A percentile compares a stretch with the other conserved stretches of the same genome.
These are phyloP conservation scores for Pestalotiopsis sp. DNA, from an alignment of 2,329 filamentous ascomycete genomes.

Conservation along the genomic window DNA sequence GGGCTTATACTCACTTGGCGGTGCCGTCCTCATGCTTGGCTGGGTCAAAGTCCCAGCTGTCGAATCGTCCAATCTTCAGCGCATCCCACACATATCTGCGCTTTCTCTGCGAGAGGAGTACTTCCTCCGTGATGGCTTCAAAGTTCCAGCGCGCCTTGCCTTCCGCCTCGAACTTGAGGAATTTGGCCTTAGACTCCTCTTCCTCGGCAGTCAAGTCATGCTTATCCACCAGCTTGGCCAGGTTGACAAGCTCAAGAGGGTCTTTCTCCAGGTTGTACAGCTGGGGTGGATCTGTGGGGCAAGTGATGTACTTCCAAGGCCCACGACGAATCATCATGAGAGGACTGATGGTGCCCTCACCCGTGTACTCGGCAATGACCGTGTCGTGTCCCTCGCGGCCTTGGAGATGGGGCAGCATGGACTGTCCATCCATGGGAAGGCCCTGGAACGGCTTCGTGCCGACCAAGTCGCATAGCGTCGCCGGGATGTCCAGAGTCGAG, in stretches of 20 bases:
- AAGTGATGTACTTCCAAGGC: slow-evolving; percentile 88
- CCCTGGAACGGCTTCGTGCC: slow-evolving; percentile 68
- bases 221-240: slow-evolving; percentile 53
- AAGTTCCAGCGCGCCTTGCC: slow-evolving; percentile 80
- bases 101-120: slow-evolving; percentile 76
- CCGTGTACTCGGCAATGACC: slow-evolving; percentile 94
- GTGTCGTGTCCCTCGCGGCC: slow-evolving; percentile 73
- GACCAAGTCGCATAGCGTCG: slow-evolving; percentile 83
- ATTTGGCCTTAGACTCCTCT: slow-evolving; percentile 47
- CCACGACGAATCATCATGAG: slow-evolving; percentile 93
- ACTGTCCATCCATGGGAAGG: slow-evolving; percentile 85
- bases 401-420: slow-evolving; percentile 76
- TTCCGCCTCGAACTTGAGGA: slow-evolving; percentile 73
- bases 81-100: slow-evolving; percentile 80
- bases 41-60: slow-evolving; percentile 86
- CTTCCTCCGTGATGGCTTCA: slow-evolving; percentile 71
- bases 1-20: slow-evolving; percentile 54
- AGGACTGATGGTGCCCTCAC: slow-evolving; percentile 85
- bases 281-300: slow-evolving; percentile 80
- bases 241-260: slow-evolving; percentile 75
- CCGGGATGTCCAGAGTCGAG: slow-evolving; percentile 86
- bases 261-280: slow-evolving; percentile 79
- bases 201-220: slow-evolving; percentile 41
- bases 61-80: slow-evolving; percentile 73
- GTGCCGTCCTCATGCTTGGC: slow-evolving; percentile 60